Evolutionary conservation across 192 early-diverging fungal species (phyloP).

Genomic region (Dissophora globulifera): DNA sequence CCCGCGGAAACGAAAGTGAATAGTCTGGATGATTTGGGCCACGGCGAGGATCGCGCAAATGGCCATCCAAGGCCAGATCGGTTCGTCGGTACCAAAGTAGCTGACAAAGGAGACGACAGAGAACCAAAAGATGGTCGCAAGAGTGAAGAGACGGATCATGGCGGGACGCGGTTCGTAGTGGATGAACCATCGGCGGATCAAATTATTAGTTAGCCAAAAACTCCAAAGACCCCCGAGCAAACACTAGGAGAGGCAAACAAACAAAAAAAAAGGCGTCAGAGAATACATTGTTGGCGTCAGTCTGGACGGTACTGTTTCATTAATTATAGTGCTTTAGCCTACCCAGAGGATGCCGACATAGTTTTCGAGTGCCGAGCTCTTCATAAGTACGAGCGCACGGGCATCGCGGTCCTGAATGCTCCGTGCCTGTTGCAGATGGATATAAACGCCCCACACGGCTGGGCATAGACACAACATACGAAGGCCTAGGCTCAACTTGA

Average conservation of each 20-base stretch:
- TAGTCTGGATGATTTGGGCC: constrained; percentile 55
- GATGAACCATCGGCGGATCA: constrained; percentile 67
- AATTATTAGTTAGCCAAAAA: constrained; percentile 62
- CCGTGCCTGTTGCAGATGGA: constrained; percentile 40
- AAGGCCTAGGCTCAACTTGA: constrained; percentile 28
- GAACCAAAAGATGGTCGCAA: constrained; percentile 65
- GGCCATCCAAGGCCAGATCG: constrained; percentile 68
- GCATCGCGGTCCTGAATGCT: constrained; percentile 34
- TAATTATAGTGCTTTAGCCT: background rate
- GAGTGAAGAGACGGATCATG: constrained; percentile 61
- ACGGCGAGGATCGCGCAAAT: constrained; percentile 58
- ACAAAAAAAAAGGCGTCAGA: background rate
- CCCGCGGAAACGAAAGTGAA: constrained; percentile 39
- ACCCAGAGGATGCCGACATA: constrained; percentile 54
- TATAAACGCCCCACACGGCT: constrained; percentile 49
- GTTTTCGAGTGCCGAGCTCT: constrained; percentile 47
- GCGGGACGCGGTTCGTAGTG: constrained; percentile 64
- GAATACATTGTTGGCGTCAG: background rate
- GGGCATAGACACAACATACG: constrained; percentile 42
- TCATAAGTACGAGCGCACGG: constrained; percentile 41
- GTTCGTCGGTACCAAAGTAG: constrained; percentile 64
- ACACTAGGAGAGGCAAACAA: constrained; percentile 50
- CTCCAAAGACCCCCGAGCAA: constrained; percentile 67
- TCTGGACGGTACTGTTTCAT: background rate
- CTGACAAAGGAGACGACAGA: constrained; percentile 60